phyloP scores from a whole-genome alignment of 805 yeast genomes.

The Kuraishia hungarica region DNA sequence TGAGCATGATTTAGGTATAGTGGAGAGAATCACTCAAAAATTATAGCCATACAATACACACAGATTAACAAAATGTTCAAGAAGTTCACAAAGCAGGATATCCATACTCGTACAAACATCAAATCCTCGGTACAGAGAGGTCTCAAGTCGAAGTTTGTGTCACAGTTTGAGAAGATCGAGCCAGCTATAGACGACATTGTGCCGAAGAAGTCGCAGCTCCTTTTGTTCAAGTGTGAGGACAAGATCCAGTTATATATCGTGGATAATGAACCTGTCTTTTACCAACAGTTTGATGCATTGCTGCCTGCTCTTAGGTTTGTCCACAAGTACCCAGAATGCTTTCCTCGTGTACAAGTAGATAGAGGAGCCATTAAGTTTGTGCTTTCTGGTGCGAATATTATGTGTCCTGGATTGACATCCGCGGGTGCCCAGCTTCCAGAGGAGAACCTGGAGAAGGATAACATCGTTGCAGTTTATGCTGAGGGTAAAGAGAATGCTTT shows the following conservation, averaged over 20 bases:
- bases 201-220: slow-evolving; percentile 83
- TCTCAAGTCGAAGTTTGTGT: slow-evolving; percentile 65
- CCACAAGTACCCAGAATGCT: slow-evolving; percentile 74
- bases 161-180: slow-evolving; percentile 69
- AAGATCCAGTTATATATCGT: slow-evolving; percentile 70
- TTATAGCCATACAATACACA: neutral
- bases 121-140: slow-evolving; percentile 92
- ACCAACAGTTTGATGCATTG: slow-evolving; percentile 74
- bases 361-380: slow-evolving; percentile 95
- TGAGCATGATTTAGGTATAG: too few relatives aligned
- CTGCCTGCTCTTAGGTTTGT: slow-evolving; percentile 70
- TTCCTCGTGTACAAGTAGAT: slow-evolving; percentile 85
- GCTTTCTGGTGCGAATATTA: slow-evolving; percentile 90
- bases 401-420: slow-evolving; percentile 93
- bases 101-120: slow-evolving; percentile 84
- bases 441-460: slow-evolving; percentile 53
- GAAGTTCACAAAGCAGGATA: slow-evolving; percentile 71
- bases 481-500: slow-evolving; percentile 89
- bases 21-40: too few relatives aligned
- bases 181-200: slow-evolving; percentile 70
- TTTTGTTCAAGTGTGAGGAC: slow-evolving; percentile 82
- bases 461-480: slow-evolving; percentile 78
- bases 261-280: slow-evolving; percentile 66
- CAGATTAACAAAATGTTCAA: slow-evolving; percentile 18
- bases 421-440: slow-evolving; percentile 80